phyloP scores from a whole-genome alignment of 1,139 yeast species.

The Magnusiomyces tetraspermus region DNA sequence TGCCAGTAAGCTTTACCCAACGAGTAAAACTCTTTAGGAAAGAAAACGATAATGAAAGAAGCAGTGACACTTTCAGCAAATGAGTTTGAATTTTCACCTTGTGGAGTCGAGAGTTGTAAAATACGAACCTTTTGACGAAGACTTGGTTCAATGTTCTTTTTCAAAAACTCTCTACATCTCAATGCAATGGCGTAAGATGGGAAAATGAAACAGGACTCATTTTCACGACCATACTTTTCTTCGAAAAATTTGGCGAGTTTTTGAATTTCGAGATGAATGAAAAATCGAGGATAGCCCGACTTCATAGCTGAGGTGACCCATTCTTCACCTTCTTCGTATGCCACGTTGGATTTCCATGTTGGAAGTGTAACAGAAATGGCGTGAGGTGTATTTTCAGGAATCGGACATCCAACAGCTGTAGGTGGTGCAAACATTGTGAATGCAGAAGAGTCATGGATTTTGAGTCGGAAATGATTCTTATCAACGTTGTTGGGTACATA shows the following conservation, averaged over 20 bases:
- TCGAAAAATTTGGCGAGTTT: slow-evolving; percentile 31
- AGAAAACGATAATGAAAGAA: slow-evolving; percentile 66
- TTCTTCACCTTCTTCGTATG: slow-evolving; percentile 80
- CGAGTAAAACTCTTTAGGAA: slow-evolving; percentile 47
- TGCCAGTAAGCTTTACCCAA: slow-evolving; percentile 90
- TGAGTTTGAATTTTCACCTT: slow-evolving; percentile 39
- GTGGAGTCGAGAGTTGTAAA: slow-evolving; percentile 67
- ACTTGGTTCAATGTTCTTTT: slow-evolving; percentile 26
- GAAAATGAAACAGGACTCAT: slow-evolving; percentile 63
- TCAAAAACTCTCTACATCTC: slow-evolving; percentile 72
- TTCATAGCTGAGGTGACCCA: slow-evolving; percentile 76
- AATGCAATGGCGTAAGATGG: slow-evolving; percentile 74
- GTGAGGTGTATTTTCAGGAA: slow-evolving; percentile 81
- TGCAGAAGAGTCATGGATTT: too few species aligned
- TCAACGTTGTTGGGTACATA: too few species aligned
- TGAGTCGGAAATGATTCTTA: too few species aligned
- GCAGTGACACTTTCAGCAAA: slow-evolving; percentile 39
- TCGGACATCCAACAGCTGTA: slow-evolving; percentile 62
- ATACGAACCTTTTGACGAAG: slow-evolving; percentile 47
- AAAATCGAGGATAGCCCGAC: slow-evolving; percentile 86
- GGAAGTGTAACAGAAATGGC: slow-evolving; percentile 93
- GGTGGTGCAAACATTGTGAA: slow-evolving; percentile 25
- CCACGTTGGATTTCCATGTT: slow-evolving; percentile 87
- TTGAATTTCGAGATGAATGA: slow-evolving; percentile 64
- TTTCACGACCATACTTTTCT: slow-evolving; percentile 63